phyloP scores from a whole-genome alignment of 495 filamentous ascomycete genomes.

The Penicillium dipodomyicola region DNA sequence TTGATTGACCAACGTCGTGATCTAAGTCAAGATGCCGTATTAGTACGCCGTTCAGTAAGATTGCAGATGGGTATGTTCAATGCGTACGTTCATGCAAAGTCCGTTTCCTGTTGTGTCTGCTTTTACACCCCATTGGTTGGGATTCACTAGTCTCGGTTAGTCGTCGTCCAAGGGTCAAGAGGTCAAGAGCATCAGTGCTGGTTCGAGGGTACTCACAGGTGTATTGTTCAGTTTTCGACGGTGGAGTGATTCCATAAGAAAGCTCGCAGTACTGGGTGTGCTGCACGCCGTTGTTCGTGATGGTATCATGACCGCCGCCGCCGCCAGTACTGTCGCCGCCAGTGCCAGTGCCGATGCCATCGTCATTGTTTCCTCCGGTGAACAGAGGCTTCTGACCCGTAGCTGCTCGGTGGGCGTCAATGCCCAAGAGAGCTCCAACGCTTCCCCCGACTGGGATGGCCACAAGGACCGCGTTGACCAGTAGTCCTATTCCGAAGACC shows the following conservation, averaged over 20 bases:
- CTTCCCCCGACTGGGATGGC: conserved; percentile 40
- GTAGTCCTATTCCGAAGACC: conserved; percentile 22
- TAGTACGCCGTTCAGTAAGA: conserved; percentile 1
- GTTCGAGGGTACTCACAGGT: conserved; percentile 21
- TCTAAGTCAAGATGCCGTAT: conserved; percentile 13
- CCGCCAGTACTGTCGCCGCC: conserved; percentile 9
- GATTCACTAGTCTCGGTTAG: conserved; percentile 28
- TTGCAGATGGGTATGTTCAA: not conserved
- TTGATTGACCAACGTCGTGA: conserved; percentile 35
- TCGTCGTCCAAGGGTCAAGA: conserved; percentile 1
- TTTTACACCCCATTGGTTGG: conserved; percentile 35
- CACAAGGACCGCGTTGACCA: conserved; percentile 39
- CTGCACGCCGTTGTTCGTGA: conserved; percentile 18
- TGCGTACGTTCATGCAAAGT: conserved; percentile 34
- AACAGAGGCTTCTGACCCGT: conserved; percentile 30
- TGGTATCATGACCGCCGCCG: conserved; percentile 4
- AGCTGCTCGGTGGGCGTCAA: conserved; percentile 37
- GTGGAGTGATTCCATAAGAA: conserved; percentile 27
- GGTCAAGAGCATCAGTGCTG: not conserved
- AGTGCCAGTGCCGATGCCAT: not conserved
- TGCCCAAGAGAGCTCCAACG: conserved; percentile 38
- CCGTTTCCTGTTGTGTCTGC: conserved; percentile 3
- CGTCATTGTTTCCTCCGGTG: conserved; percentile 10
- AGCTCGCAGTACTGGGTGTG: conserved; percentile 23
- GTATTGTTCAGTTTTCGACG: conserved; percentile 23